Base-by-base conservation (phyloP, 352 stramenopile genomes). In the Globisporangium recalcitrans region DNA sequence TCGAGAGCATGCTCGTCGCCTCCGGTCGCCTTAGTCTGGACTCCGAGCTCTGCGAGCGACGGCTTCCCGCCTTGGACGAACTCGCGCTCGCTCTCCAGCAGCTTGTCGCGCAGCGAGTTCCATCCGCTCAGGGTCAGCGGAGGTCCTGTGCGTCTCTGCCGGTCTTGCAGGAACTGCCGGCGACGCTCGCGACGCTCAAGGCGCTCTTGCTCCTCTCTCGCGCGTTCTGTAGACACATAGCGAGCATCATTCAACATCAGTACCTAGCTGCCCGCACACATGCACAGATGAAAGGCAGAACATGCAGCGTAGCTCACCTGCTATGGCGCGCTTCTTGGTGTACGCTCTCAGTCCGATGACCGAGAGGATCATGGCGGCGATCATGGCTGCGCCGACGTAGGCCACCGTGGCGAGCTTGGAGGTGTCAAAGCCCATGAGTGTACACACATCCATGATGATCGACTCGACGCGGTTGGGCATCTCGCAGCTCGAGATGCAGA, bases 1-100 rank as follows among this genome's bases (percentile, higher is more conserved):
- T 42, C 22, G 11, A 16, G 21, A 3, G 27, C 21, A 2, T 31
- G 34, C 22, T 51, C 34, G n/a, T 38, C 11, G 0, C 29, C 13
- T 40, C 13, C 36, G 40, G 8, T 29, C 5, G n/a, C 24, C 1
- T 3, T 27, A 2, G 2, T 49, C 40, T 22, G 51, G 14, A 13
- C 40, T 27, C 54, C 47, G 16, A 57, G 40, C 32, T 44, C 48
- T 24, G 58, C 62, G 62, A 68, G 54, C 10, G 55, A 46, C 3
- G 46, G 54, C 22, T 55, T 60, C 1, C 40, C 48, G 27, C 48
- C 36, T 26, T 60, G 24, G 9, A 60, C 11, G 8, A 52, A 32
- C 51, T 68, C 62, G 36, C 56, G 62, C 47, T 68, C 62, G 34
- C 36, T 63, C 40, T 62, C 62, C 26, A 68, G 55, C 10, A 68